Percentiles rank a stretch among this genome's conserved stretches.
Evolutionary conservation across 768 basidiomycete species (phyloP).

Genomic region (Hypholoma sublateritium): DNA sequence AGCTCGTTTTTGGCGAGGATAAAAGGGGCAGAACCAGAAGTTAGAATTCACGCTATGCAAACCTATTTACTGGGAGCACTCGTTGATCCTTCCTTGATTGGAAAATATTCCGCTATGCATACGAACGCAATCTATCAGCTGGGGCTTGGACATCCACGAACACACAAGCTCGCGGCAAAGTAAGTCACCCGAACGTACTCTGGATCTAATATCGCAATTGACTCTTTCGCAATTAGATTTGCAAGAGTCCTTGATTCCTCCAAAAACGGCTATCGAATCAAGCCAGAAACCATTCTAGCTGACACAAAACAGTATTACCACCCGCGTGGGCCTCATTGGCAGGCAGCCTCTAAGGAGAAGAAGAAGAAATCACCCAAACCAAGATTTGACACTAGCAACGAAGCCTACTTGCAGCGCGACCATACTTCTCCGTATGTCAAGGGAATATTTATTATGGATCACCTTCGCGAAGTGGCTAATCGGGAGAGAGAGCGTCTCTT

Average conservation of each 20-base stretch:
- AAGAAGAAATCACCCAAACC: conserved; percentile 10
- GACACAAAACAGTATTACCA: conserved; percentile 14
- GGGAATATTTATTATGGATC: conserved; percentile 44
- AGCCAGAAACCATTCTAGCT: conserved; percentile 24
- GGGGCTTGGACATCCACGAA: conserved; percentile 49
- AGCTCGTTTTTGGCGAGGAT: conserved; percentile 37
- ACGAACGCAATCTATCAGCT: conserved; percentile 49
- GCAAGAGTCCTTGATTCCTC: conserved; percentile 55
- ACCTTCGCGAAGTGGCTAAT: conserved; percentile 26
- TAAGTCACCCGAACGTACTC: conserved; percentile 15
- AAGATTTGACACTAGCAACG: conserved; percentile 19
- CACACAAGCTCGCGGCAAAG: conserved; percentile 54
- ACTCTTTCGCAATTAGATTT: conserved; percentile 28
- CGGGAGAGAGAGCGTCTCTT: conserved; percentile 16
- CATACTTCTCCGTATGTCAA: conserved; percentile 11
- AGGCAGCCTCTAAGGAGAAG: conserved; percentile 13
- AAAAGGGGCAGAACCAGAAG: conserved; percentile 4
- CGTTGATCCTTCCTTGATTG: conserved; percentile 42
- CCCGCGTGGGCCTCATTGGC: conserved; percentile 22
- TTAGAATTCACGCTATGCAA: conserved; percentile 41
- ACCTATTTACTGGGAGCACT: conserved; percentile 50
- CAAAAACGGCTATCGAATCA: conserved; percentile 56
- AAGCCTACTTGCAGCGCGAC: conserved; percentile 19
- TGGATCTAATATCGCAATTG: neutral
- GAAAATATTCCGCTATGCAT: conserved; percentile 55